Evolutionary conservation across 805 yeast species (phyloP).

Genomic region (Candida lessepsii): DNA sequence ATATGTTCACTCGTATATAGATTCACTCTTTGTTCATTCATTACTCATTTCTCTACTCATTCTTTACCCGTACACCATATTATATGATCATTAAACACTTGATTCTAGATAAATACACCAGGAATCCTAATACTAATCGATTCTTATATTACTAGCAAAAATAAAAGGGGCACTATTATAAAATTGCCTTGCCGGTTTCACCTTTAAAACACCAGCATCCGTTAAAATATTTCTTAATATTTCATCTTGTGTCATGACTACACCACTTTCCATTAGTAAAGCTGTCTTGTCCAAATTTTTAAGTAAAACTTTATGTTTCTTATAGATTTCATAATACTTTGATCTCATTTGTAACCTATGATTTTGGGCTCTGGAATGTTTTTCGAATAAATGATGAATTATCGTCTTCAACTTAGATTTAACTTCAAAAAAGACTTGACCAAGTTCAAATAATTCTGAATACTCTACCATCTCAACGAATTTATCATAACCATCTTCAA

Average conservation of each 20-base stretch:
- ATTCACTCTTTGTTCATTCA: too few species aligned
- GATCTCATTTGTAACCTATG: not conserved
- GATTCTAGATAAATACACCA: too few species aligned
- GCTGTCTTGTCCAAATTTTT: not conserved
- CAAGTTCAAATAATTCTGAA: not conserved
- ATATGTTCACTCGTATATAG: too few species aligned
- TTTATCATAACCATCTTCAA: conserved; percentile 1
- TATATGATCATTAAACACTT: too few species aligned
- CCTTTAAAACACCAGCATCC: not conserved
- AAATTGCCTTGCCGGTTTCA: too few species aligned
- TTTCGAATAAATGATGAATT: not conserved
- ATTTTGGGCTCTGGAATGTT: not conserved
- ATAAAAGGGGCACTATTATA: too few species aligned
- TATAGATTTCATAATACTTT: not conserved
- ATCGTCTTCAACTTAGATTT: not conserved
- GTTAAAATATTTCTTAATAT: not conserved
- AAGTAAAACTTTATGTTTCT: not conserved
- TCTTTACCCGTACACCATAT: too few species aligned
- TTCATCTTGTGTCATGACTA: not conserved
- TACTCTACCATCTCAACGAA: not conserved
- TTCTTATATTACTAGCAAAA: too few species aligned
- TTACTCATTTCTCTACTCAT: too few species aligned
- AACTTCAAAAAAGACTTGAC: not conserved
- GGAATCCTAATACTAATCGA: too few species aligned
- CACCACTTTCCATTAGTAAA: not conserved